Conservation (phyloP, 169 alveolate species). For the Plasmodium relictum region DNA sequence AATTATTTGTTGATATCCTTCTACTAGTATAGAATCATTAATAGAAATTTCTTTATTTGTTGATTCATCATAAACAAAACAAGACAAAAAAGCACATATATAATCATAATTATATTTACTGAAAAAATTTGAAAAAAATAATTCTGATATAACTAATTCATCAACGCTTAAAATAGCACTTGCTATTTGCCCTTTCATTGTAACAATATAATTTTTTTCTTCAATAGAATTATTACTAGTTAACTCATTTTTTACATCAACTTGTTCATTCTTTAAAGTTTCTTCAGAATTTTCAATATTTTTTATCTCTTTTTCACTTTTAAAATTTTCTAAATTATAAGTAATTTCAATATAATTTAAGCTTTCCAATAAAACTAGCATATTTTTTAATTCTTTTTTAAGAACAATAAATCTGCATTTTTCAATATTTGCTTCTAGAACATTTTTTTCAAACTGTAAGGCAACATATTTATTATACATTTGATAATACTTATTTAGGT, state of each 20-base stretch:
- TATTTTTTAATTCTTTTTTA: constrained; percentile 69
- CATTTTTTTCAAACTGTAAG: constrained; percentile 55
- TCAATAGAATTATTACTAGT: background rate
- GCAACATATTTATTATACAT: constrained; percentile 65
- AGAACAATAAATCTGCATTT: constrained; percentile 66
- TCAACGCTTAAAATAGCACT: constrained; percentile 99
- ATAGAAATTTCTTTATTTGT: constrained; percentile 84
- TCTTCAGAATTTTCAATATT: background rate
- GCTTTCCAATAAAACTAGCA: constrained; percentile 50
- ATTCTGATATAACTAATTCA: constrained; percentile 97
- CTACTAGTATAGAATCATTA: constrained; percentile 82
- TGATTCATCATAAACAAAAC: constrained; percentile 95
- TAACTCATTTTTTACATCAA: background rate
- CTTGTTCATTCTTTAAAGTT: constrained; percentile 1
- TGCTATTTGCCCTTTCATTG: constrained; percentile 97
- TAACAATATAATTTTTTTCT: constrained; percentile 87
- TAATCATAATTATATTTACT: constrained; percentile 93
- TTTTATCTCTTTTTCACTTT: background rate
- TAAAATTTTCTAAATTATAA: constrained; percentile 12
- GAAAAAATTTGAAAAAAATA: constrained; percentile 94
- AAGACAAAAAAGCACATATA: constrained; percentile 95
- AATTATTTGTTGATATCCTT: constrained; percentile 81
- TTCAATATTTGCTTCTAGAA: constrained; percentile 42
- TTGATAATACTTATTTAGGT: constrained; percentile 49
- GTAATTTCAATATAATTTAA: constrained; percentile 67